These are phyloP conservation scores for Arachnopeziza araneosa DNA, from an alignment of 2,329 filamentous ascomycete genomes.

Conservation along the genomic window DNA sequence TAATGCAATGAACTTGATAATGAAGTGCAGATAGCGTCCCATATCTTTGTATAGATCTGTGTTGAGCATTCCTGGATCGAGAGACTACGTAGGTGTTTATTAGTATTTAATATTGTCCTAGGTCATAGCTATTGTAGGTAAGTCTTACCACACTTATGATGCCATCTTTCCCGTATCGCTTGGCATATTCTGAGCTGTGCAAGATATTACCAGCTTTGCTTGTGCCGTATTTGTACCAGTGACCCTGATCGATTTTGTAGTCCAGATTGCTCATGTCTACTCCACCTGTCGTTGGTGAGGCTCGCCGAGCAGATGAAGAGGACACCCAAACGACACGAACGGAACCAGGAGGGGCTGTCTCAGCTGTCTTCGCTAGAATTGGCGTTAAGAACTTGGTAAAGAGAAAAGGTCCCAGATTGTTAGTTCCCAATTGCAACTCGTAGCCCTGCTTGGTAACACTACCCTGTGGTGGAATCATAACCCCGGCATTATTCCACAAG, in stretches of 20 bases:
- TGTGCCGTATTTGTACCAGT: conserved; percentile 11
- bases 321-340: conserved; percentile 31
- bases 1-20: conserved; percentile 1
- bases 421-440: conserved; percentile 33
- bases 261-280: conserved; percentile 15
- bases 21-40: neutral
- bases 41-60: conserved; percentile 7
- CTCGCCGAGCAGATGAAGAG: conserved; percentile 18
- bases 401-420: conserved; percentile 31
- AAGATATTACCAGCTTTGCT: conserved; percentile 18
- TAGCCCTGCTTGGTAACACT: conserved; percentile 26
- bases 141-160: conserved; percentile 11
- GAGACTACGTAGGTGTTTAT: neutral
- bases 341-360: conserved; percentile 8
- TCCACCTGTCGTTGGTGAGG: conserved; percentile 3
- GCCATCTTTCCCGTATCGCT: conserved; percentile 8
- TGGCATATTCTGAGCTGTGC: conserved; percentile 13
- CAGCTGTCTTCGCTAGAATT: conserved; percentile 26
- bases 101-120: no score
- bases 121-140: no score
- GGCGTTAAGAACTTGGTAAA: conserved; percentile 32
- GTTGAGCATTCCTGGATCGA: conserved; percentile 18
- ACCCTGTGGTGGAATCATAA: conserved; percentile 29
- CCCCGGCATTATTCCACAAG: conserved; percentile 35
- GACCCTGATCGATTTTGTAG: conserved; percentile 10